Evolutionary conservation across 106 monocot genomes (phyloP), one percentile per base, ranked within the genome.

Genomic region (Dioscorea dumetorum): DNA sequence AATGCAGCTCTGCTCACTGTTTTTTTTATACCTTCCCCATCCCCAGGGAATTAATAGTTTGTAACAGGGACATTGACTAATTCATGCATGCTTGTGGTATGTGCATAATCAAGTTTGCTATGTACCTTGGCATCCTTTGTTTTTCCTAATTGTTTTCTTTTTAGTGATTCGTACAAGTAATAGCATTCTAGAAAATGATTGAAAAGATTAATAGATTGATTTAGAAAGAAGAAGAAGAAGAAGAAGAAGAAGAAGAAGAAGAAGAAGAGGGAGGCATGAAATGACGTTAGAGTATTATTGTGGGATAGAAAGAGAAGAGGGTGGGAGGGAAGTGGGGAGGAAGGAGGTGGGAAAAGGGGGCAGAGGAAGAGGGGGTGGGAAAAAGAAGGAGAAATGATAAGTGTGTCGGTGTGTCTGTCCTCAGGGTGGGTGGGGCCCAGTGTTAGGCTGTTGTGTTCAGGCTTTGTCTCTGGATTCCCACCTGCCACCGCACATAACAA

Each of bases 31-130:
- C n/a, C n/a, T n/a, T 1, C 28, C 28, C 28, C 28, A 1, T 28
- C 28, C 28, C 1, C 28, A 28, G 28, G 28, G 28, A 28, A 28
- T 28, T 28, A 28, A 1, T 70, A 65, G 73, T 62, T 33, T 23
- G 50, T 73, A 24, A 57, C 35, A 4, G 78, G 78, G 58, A 75
- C 84, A 33, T 81, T 85, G 48, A 60, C 74, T 41, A 10, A 6
- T 41, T 28, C 28, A 28, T 1, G 28, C 28, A 41, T 41, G 41
- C 41, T 41, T 41, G 41, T 41, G 10, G 41, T 41, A 41, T 41
- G 41, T 3, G 28, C 28, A 28, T 28, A 3, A 28, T 28, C 3
- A 28, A 28, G 14, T 51, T 51, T 2, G 51, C 51, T 1, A 51
- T 13, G 2, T 51, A 51, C 51, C 51, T 12, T 17, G 14, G 4